Base-by-base conservation (phyloP, 768 basidiomycete genomes). In the Crassisporium funariophilum region DNA sequence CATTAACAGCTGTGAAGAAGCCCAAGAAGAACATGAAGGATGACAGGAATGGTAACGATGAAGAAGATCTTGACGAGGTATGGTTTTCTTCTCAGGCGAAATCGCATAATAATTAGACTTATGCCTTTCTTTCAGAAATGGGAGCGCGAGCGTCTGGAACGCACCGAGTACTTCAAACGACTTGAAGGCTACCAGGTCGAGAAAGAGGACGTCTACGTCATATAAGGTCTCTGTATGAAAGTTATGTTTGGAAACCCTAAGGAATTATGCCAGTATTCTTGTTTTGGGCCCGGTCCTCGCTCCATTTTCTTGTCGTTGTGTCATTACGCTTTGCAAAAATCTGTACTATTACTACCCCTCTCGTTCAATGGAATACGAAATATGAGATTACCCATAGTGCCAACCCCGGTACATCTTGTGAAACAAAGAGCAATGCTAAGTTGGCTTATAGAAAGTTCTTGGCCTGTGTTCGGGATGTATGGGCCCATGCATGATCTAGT, bases 141-240 rank as follows among this genome's bases (percentile, higher is more conserved):
- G 58, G 71, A 73, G 16, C 63, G 60, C 33, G 76, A 77, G 36
- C 74, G 78, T n/a, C 69, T 72, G 46, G 80, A 69, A 4, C 73
- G 79, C 19, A 46, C 79, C 31, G 77, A 77, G 33, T 83, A 80
- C 54, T 81, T 82, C 62, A 72, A 71, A 47, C 70, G 72, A 33
- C 52, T 83, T 21, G 74, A 81, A 15, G 70, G 68, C 5, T 82
- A 81, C 50, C 68, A 76, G 52, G 67, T 83, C 27, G 74, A 74
- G 52, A 78, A 77, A 45, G 81, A 83, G 57, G 77, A 80, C 41
- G 78, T 82, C 29, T 82, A 79, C 60, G 67, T 83, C 39, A 69
- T 83, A 45, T 81, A 68, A 79, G 33, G 11, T 20, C 4, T 21
- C 22, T 19, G 11, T 21, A 8, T 13, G 25, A 19, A 20, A 23